Conservation (phyloP, 75 land plant genomes). For the Sequoiadendron giganteum region DNA sequence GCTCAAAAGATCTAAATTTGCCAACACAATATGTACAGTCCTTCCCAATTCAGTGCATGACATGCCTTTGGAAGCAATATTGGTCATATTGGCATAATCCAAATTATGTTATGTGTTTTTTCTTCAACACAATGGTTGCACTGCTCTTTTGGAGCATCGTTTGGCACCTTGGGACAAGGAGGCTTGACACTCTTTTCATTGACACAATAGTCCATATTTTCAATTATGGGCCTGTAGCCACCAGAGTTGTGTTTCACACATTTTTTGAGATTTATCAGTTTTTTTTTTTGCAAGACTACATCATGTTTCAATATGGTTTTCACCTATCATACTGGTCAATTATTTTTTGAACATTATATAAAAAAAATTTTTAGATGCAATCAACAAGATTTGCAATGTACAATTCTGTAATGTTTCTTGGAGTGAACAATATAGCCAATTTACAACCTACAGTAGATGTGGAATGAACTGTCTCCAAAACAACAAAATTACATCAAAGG, state of each 20-base stretch:
- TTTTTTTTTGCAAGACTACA: too few species aligned
- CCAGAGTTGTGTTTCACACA: not conserved
- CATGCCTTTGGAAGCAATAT: slow-evolving; percentile 57
- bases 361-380: too few species aligned
- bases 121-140: too few species aligned
- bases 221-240: not conserved
- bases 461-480: too few species aligned
- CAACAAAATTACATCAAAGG: too few species aligned
- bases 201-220: not conserved
- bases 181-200: not conserved
- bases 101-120: not conserved
- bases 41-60: slow-evolving; percentile 31
- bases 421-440: too few species aligned
- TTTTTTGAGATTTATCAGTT: not conserved
- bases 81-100: slow-evolving; percentile 56
- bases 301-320: too few species aligned
- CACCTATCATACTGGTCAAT: too few species aligned
- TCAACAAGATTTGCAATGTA: too few species aligned
- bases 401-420: too few species aligned
- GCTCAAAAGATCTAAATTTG: slow-evolving; percentile 36
- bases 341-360: too few species aligned
- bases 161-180: slow-evolving; percentile 68
- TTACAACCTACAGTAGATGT: too few species aligned
- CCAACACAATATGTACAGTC: slow-evolving; percentile 29
- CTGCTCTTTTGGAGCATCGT: slow-evolving; percentile 25